Percentiles rank a stretch among this genome's conserved stretches.
Conservation (phyloP, 164 flowering plant genomes). For the Magnolia officinalis region DNA sequence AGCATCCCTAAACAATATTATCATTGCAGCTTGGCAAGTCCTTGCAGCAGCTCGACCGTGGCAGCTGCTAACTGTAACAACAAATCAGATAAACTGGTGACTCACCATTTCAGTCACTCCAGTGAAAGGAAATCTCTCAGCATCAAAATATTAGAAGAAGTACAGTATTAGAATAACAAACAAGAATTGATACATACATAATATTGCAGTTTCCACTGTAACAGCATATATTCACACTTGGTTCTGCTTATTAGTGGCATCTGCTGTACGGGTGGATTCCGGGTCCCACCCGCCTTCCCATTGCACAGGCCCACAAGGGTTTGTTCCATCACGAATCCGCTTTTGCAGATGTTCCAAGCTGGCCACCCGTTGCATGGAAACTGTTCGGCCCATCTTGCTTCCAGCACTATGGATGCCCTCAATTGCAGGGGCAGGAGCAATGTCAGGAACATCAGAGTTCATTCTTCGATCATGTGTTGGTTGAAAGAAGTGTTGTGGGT, state of each 20-base stretch:
- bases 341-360: constrained; percentile 93
- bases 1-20: too few species aligned
- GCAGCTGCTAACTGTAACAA: not conserved
- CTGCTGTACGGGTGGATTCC: constrained; percentile 16
- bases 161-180: not conserved
- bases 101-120: not conserved
- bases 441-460: constrained; percentile 36
- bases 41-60: not conserved
- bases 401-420: constrained; percentile 34
- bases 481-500: constrained; percentile 42
- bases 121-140: not conserved
- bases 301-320: constrained; percentile 25
- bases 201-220: not conserved
- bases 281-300: constrained; percentile 33
- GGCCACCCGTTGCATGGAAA: constrained; percentile 83
- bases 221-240: not conserved
- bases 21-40: not conserved
- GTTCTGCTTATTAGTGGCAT: constrained; percentile 13
- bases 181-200: not conserved
- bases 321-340: constrained; percentile 55
- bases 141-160: not conserved
- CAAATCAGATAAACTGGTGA: not conserved
- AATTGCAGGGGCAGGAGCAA: constrained; percentile 26
- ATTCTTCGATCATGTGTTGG: constrained; percentile 30
- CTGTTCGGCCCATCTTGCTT: constrained; percentile 54